These are phyloP conservation scores for Backusella westeae DNA, from an alignment of 192 early-diverging fungal genomes.

Conservation along the genomic window DNA sequence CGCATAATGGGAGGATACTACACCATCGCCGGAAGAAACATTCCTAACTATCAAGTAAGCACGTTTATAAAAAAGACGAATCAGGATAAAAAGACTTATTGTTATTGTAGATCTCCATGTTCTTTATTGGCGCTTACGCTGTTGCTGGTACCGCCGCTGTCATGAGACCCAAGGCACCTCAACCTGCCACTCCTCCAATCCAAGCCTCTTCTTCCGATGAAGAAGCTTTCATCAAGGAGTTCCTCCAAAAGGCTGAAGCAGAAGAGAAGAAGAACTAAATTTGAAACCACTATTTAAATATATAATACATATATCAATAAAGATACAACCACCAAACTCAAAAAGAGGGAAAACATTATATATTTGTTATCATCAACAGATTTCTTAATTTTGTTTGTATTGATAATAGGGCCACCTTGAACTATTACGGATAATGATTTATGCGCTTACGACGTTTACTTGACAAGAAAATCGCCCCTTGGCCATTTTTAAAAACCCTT, in stretches of 20 bases:
- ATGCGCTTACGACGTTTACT: background rate
- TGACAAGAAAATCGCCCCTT: background rate
- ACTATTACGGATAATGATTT: background rate
- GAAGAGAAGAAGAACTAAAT: slow-evolving; percentile 33
- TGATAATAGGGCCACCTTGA: background rate
- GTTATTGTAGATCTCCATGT: slow-evolving; percentile 32
- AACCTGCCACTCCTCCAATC: slow-evolving; percentile 40
- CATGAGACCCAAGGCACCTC: slow-evolving; percentile 29
- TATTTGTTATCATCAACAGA: background rate
- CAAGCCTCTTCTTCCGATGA: slow-evolving; percentile 43
- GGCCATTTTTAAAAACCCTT: too few species aligned
- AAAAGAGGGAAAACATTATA: background rate
- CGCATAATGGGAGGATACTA: slow-evolving; percentile 32
- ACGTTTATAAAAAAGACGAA: background rate
- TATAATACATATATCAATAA: background rate
- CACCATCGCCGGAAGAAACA: slow-evolving; percentile 32
- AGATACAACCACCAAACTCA: background rate
- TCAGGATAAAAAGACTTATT: background rate
- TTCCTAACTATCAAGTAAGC: slow-evolving; percentile 35
- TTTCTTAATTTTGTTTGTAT: background rate
- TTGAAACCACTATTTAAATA: background rate
- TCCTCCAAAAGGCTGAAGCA: slow-evolving; percentile 37
- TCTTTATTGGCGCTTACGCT: slow-evolving; percentile 37
- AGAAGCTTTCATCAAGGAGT: slow-evolving; percentile 49
- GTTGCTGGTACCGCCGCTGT: slow-evolving; percentile 10